Evolutionary conservation across 1,284 basidiomycete genomes (phyloP).

Genomic region (Fistulina hepatica): DNA sequence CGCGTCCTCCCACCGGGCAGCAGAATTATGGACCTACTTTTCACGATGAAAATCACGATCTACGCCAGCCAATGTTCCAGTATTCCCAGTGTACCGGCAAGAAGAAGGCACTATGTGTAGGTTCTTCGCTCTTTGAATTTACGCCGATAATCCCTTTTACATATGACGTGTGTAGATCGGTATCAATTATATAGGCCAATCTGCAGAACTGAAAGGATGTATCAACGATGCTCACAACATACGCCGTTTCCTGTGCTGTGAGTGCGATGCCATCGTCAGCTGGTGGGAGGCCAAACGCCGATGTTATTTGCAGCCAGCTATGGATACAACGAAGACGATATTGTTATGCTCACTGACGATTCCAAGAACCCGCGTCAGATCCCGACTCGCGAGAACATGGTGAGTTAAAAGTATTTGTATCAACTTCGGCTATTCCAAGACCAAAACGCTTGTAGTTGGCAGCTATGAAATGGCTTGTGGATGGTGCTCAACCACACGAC

Average conservation of each 20-base stretch:
- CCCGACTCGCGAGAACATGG: slow-evolving; percentile 79
- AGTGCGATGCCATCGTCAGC: too few species aligned
- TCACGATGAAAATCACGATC: slow-evolving; percentile 37
- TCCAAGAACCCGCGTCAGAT: slow-evolving; percentile 45
- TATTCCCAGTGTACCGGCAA: slow-evolving; percentile 79
- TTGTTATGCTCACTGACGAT: slow-evolving; percentile 80
- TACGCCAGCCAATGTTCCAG: slow-evolving; percentile 57
- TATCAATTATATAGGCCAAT: slow-evolving; percentile 71
- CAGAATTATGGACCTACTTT: slow-evolving; percentile 63
- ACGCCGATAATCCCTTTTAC: neutral
- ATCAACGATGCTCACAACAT: slow-evolving; percentile 85
- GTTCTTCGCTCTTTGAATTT: slow-evolving; percentile 15
- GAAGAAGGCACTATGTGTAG: slow-evolving; percentile 70
- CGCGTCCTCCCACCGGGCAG: slow-evolving; percentile 45
- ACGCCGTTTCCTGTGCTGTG: slow-evolving; percentile 59
- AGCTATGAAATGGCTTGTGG: slow-evolving; percentile 88
- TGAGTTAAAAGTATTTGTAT: slow-evolving; percentile 24
- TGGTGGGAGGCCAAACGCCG: slow-evolving; percentile 1
- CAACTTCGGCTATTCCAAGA: slow-evolving; percentile 6
- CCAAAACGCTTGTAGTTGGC: slow-evolving; percentile 40
- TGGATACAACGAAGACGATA: slow-evolving; percentile 69
- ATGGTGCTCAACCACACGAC: slow-evolving; percentile 69
- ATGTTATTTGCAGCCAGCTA: slow-evolving; percentile 36
- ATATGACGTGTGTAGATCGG: slow-evolving; percentile 43
- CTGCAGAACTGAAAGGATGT: slow-evolving; percentile 62